Percentiles rank a stretch among this genome's conserved stretches.
These are phyloP conservation scores for Metschnikowia kunwiensis DNA, from an alignment of 805 yeast genomes.

Conservation along the genomic window DNA sequence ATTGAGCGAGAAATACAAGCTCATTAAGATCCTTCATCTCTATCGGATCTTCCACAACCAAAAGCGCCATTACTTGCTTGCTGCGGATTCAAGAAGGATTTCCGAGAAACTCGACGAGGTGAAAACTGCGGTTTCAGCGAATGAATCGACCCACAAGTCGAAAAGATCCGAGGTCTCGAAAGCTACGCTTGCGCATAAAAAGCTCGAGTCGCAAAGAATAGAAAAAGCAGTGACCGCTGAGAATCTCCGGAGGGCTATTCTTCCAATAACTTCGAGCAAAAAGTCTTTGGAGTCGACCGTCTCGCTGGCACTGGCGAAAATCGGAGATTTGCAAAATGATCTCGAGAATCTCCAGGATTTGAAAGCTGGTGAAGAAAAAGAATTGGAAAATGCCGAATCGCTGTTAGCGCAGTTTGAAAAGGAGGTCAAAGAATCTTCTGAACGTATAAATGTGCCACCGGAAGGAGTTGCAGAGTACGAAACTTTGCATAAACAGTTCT, in stretches of 20 bases:
- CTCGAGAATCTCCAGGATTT: constrained; percentile 45
- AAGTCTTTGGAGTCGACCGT: constrained; percentile 48
- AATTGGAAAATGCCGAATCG: constrained; percentile 43
- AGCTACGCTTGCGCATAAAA: constrained; percentile 41
- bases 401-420: constrained; percentile 32
- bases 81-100: constrained; percentile 27
- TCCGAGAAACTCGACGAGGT: constrained; percentile 11
- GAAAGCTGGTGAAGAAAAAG: constrained; percentile 38
- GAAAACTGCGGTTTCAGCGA: constrained; percentile 26
- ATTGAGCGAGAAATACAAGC: constrained; percentile 44
- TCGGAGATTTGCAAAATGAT: constrained; percentile 51
- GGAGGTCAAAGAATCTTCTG: constrained; percentile 18
- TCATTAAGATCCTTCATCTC: constrained; percentile 50
- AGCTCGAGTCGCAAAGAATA: constrained; percentile 36
- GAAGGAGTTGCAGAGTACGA: constrained; percentile 60
- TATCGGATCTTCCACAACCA: constrained; percentile 67
- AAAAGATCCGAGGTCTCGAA: constrained; percentile 44
- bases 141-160: constrained; percentile 26
- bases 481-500: constrained; percentile 50
- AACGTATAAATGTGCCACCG: constrained; percentile 36
- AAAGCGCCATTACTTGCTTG: constrained; percentile 33
- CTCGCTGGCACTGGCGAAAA: constrained; percentile 43
- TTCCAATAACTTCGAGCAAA: constrained; percentile 62
- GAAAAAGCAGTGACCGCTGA: constrained; percentile 42
- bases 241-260: constrained; percentile 44